phyloP scores from a whole-genome alignment of 495 filamentous ascomycete genomes.

The Neurospora hispaniola region DNA sequence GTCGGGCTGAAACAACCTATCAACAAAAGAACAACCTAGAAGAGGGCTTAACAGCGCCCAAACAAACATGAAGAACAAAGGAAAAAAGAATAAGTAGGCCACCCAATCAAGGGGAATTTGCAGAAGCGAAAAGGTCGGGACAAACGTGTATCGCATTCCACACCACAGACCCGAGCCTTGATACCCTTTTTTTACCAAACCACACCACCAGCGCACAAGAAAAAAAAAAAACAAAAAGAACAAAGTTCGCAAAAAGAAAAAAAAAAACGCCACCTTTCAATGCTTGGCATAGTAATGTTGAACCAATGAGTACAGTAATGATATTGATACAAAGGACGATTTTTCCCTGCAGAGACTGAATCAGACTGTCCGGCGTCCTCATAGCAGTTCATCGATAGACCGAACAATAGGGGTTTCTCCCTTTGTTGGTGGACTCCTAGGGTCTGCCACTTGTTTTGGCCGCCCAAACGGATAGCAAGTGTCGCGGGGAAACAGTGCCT shows the following conservation, averaged over 20 bases:
- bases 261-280: background rate
- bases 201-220: background rate
- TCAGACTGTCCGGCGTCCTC: conserved; percentile 1
- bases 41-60: background rate
- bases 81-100: background rate
- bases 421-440: conserved; percentile 51
- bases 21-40: background rate
- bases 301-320: background rate
- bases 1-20: background rate
- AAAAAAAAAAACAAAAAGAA: background rate
- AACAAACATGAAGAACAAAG: background rate
- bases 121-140: background rate
- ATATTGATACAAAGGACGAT: conserved; percentile 1
- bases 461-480: conserved; percentile 36
- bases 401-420: conserved; percentile 57
- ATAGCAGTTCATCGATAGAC: conserved; percentile 50
- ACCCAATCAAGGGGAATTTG: background rate
- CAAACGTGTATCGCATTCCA: background rate
- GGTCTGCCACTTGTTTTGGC: conserved; percentile 41
- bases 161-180: background rate
- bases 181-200: background rate
- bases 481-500: conserved; percentile 40
- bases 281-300: background rate
- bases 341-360: background rate
- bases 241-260: background rate